Evolutionary conservation across 108 stramenopile species (phyloP).

Genomic region (Cylindrotheca closterium): DNA sequence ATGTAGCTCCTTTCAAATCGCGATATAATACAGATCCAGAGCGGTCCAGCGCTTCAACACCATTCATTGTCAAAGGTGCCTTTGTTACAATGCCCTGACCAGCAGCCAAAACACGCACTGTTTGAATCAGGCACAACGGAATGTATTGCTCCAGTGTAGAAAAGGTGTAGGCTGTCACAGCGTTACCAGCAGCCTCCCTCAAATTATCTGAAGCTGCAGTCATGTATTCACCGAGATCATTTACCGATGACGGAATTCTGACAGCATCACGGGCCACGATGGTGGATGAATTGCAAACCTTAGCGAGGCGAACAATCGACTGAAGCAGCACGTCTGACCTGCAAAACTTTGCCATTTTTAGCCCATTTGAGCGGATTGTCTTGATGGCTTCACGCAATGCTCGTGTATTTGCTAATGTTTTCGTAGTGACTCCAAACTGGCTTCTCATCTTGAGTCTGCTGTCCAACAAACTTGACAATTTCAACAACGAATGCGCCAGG

Average conservation of each 20-base stretch:
- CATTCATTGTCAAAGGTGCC: slow-evolving; percentile 75
- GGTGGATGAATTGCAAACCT: slow-evolving; percentile 77
- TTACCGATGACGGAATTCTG: slow-evolving; percentile 81
- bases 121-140: slow-evolving; percentile 78
- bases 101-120: slow-evolving; percentile 72
- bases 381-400: slow-evolving; percentile 80
- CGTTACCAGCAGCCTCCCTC: slow-evolving; percentile 84
- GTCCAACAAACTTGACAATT: slow-evolving; percentile 75
- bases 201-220: slow-evolving; percentile 77
- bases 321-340: slow-evolving; percentile 78
- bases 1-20: slow-evolving; percentile 82
- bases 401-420: slow-evolving; percentile 59
- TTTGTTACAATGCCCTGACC: slow-evolving; percentile 60
- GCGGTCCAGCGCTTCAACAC: slow-evolving; percentile 79
- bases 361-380: slow-evolving; percentile 69
- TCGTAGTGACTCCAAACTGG: slow-evolving; percentile 48
- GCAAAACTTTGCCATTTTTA: slow-evolving; percentile 85
- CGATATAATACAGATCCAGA: slow-evolving; percentile 86
- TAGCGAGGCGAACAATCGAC: slow-evolving; percentile 70
- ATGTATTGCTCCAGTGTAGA: slow-evolving; percentile 87
- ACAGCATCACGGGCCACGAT: slow-evolving; percentile 82
- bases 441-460: slow-evolving; percentile 61
- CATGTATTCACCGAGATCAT: slow-evolving; percentile 84
- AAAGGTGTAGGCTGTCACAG: slow-evolving; percentile 78
- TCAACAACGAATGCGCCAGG: slow-evolving; percentile 73